Conservation (phyloP, 176 grass and related monocot genomes). For the Musa troglodytarum region DNA sequence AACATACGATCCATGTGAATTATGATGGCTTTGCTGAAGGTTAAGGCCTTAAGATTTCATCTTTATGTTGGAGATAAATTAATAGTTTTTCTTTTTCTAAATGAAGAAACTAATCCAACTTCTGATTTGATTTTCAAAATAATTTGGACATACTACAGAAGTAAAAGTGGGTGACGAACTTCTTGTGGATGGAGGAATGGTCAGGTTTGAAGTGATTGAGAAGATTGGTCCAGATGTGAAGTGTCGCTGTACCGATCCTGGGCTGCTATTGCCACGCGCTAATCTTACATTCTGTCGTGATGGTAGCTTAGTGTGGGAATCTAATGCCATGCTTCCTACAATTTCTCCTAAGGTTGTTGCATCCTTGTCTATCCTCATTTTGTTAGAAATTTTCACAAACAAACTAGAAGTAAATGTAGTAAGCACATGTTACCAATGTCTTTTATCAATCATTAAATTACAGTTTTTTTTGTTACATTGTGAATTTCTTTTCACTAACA, state of each 20-base stretch:
- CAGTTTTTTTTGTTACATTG: too few relatives aligned
- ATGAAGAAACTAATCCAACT: not conserved
- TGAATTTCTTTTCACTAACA: too few relatives aligned
- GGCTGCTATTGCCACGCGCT: constrained; percentile 72
- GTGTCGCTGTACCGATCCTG: constrained; percentile 84
- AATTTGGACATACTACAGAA: constrained; percentile 33
- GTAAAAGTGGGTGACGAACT: constrained; percentile 93
- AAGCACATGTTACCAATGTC: too few relatives aligned
- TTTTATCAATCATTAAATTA: too few relatives aligned
- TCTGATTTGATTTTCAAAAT: not conserved
- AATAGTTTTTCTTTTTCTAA: constrained; percentile 3
- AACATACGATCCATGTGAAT: constrained; percentile 71
- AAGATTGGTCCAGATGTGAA: constrained; percentile 94
- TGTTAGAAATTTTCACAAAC: not conserved
- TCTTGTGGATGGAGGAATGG: constrained; percentile 97
- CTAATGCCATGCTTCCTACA: constrained; percentile 96
- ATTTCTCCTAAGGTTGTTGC: constrained; percentile 87
- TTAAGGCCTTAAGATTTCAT: constrained; percentile 7
- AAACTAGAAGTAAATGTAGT: too few relatives aligned
- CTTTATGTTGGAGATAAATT: not conserved
- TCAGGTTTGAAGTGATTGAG: constrained; percentile 85
- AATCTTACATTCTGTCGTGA: constrained; percentile 92
- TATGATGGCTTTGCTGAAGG: constrained; percentile 98
- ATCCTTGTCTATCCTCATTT: not conserved
- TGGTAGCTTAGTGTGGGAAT: constrained; percentile 68